These are phyloP conservation scores for Hypoxylon lienhwacheense DNA, from an alignment of 495 filamentous ascomycete species.

Conservation along the genomic window DNA sequence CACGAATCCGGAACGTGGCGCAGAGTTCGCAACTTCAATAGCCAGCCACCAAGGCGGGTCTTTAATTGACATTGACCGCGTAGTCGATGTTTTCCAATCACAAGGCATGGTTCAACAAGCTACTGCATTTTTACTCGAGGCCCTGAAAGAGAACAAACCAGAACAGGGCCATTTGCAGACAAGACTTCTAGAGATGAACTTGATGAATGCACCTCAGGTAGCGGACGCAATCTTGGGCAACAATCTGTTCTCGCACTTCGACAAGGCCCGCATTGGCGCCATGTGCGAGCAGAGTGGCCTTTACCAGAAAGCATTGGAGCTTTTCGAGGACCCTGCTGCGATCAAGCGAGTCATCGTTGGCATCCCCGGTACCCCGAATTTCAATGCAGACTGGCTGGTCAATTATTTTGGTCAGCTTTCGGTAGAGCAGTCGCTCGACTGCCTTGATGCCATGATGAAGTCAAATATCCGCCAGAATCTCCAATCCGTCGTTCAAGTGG, in stretches of 20 bases:
- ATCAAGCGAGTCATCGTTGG: constrained; percentile 86
- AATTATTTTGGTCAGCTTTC: constrained; percentile 91
- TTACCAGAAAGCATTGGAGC: constrained; percentile 86
- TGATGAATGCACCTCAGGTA: constrained; percentile 93
- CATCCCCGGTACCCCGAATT: constrained; percentile 76
- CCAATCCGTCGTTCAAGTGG: constrained; percentile 88
- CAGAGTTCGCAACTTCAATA: constrained; percentile 87
- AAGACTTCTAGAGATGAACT: constrained; percentile 95
- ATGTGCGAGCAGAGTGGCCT: constrained; percentile 91
- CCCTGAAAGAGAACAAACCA: constrained; percentile 87
- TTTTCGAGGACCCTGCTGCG: constrained; percentile 85
- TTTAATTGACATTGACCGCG: constrained; percentile 88
- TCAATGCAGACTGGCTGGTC: constrained; percentile 86
- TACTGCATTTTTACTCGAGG: constrained; percentile 94
- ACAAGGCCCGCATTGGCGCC: constrained; percentile 80
- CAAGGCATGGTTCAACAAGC: constrained; percentile 98
- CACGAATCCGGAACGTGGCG: constrained; percentile 89
- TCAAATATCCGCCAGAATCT: constrained; percentile 96
- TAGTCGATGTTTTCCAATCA: constrained; percentile 95
- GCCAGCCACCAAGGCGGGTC: constrained; percentile 83
- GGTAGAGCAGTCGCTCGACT: constrained; percentile 91
- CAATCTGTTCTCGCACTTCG: constrained; percentile 96
- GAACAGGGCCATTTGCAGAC: constrained; percentile 95
- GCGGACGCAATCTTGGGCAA: constrained; percentile 97
- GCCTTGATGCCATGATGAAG: constrained; percentile 93